Evolutionary conservation across 1,139 yeast species (phyloP), one percentile per base, ranked within the genome.

Genomic region (Debaryomyces coudertii): DNA sequence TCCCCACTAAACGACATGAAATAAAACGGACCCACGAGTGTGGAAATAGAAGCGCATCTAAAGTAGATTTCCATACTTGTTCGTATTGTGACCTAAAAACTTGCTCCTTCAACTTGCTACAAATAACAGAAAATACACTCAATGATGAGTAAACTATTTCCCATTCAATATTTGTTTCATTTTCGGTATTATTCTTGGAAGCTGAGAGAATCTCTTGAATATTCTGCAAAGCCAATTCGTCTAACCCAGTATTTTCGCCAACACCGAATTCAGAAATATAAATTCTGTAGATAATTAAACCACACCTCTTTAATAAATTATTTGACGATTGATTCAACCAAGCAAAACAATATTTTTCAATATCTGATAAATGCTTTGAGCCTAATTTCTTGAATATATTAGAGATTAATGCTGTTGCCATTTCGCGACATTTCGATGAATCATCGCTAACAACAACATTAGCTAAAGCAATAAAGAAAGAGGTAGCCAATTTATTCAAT

Each of bases 11-110:
- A 43, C 92, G 74, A n/a, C 86, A 71, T 0, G 95, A 69, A 4
- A 80, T 71, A 46, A 87, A 72, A 58, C 98, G 81, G 9, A 92
- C 87, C 98, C 98, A 92, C 0, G 95, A 77, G 63, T 92, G 98
- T 2, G 97, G 97, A 63, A 81, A 93, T 44, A 92, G 69, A 50
- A 90, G 70, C 22, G 83, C 69, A 9, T 76, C 77, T 24, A 82
- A 72, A 5, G 87, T 68, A 16, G 68, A 64, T 9, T 61, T 58
- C 93, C 95, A 87, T 9, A 79, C 55, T 1, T 38, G 40, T 30
- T 64, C 71, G 54, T 64, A 76, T 1, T 47, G 47, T 1, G 50
- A 43, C 16, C 50, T 56, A 22, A 76, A 65, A 47, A 76, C 75
- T 1, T 58, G 53, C 12, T 63, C 65, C 36, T 64, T 66, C 41